Conservation (phyloP, 257 asterid species). For the Linaria vulgaris region DNA sequence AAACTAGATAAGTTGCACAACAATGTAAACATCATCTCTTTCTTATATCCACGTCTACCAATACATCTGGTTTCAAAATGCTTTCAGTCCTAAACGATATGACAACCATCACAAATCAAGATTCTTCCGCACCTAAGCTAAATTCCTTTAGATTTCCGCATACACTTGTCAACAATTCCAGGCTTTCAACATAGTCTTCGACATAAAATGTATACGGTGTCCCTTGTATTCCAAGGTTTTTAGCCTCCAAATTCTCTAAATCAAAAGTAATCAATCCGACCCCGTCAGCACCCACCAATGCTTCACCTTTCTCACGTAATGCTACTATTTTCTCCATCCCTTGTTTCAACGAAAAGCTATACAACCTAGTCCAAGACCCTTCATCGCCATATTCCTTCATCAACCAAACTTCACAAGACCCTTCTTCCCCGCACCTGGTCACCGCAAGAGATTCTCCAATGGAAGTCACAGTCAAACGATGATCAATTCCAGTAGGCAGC, state of each 20-base stretch:
- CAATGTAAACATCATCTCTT: no score
- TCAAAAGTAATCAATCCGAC: constrained; percentile 34
- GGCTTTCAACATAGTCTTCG: constrained; percentile 42
- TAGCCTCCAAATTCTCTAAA: constrained; percentile 25
- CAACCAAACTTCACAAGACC: constrained; percentile 52
- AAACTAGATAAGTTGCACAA: no score
- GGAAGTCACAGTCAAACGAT: no score
- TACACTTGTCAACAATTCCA: constrained; percentile 31
- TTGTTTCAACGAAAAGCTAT: constrained; percentile 22
- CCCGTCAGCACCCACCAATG: constrained; percentile 32
- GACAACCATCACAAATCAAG: constrained; percentile 2
- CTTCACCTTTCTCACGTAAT: constrained; percentile 42
- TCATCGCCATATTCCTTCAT: constrained; percentile 52
- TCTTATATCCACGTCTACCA: no score
- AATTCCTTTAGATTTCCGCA: no score
- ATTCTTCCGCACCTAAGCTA: neutral
- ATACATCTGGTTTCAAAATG: no score
- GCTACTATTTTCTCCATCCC: constrained; percentile 40
- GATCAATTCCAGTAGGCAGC: no score
- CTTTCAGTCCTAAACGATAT: neutral
- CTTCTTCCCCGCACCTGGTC: no score
- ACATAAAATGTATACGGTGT: constrained; percentile 37
- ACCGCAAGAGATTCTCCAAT: no score
- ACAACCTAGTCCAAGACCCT: constrained; percentile 57
- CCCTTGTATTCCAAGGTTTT: constrained; percentile 42